Evolutionary conservation across 257 asterid genomes (phyloP).

Genomic region (Scutellaria barbata): DNA sequence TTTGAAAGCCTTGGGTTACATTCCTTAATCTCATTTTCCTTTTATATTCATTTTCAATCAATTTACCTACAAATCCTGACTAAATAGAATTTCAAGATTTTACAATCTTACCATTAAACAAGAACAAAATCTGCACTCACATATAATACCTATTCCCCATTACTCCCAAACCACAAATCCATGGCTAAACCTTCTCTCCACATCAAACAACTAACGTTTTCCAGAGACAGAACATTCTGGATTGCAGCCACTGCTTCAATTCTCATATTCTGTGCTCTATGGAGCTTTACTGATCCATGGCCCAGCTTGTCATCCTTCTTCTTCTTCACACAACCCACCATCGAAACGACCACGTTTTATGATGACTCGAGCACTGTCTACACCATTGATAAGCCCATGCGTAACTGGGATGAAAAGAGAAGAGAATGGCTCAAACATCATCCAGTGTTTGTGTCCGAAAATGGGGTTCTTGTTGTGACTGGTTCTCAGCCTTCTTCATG

Average conservation of each 20-base stretch:
- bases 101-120: background rate
- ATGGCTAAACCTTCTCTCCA: slow-evolving; percentile 4
- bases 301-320: slow-evolving; percentile 42
- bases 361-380: slow-evolving; percentile 60
- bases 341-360: slow-evolving; percentile 50
- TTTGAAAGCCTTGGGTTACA: background rate
- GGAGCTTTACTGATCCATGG: slow-evolving; percentile 48
- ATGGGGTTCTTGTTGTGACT: slow-evolving; percentile 60
- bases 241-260: slow-evolving; percentile 33
- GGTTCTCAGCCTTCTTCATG: slow-evolving; percentile 82
- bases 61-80: slow-evolving; percentile 15
- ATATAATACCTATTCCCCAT: background rate
- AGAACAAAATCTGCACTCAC: background rate
- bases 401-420: slow-evolving; percentile 71
- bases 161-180: background rate
- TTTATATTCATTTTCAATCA: background rate
- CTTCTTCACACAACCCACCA: background rate
- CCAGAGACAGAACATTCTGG: slow-evolving; percentile 37
- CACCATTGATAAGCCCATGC: slow-evolving; percentile 61
- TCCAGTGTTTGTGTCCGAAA: slow-evolving; percentile 37
- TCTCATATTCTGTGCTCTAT: slow-evolving; percentile 45
- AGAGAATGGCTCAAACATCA: slow-evolving; percentile 60
- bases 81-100: background rate
- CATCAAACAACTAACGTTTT: slow-evolving; percentile 34
- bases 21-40: slow-evolving; percentile 13